Evolutionary conservation across 2,329 filamentous ascomycete species (phyloP).

Genomic region (Phaeosphaeria sp.): DNA sequence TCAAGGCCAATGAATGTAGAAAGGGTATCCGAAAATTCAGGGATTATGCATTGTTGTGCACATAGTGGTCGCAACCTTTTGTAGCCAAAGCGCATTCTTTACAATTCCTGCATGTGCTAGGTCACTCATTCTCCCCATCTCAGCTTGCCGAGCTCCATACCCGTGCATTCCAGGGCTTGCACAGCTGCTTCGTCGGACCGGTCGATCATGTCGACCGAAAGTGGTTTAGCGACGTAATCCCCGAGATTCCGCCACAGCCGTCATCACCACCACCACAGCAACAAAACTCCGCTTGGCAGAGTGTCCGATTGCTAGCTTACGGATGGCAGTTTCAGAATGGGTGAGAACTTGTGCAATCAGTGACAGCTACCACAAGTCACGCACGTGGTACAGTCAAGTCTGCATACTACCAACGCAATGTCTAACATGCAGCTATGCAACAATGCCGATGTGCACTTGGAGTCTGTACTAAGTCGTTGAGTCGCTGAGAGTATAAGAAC

Average conservation of each 20-base stretch:
- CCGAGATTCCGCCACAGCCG: not conserved
- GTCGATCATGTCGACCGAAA: not conserved
- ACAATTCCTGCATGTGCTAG: not conserved
- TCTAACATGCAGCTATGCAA: not conserved
- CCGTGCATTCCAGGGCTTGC: not conserved
- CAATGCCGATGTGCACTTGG: not conserved
- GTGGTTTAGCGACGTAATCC: not conserved
- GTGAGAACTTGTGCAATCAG: not conserved
- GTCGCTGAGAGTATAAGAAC: not conserved
- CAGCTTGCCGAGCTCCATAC: not conserved
- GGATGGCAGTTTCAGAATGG: not conserved
- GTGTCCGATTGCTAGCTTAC: not conserved
- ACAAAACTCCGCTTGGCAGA: not conserved
- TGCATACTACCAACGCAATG: not conserved
- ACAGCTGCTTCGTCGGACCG: conserved; percentile 1
- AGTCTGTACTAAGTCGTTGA: not conserved
- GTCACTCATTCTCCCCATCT: not conserved
- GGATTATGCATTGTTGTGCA: not conserved
- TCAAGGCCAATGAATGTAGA: not conserved
- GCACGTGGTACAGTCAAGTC: not conserved
- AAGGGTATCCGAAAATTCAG: not conserved
- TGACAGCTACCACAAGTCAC: not conserved
- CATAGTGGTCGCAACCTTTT: not conserved
- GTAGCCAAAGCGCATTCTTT: not conserved
- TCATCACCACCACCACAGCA: not conserved